A percentile compares a stretch with the other conserved stretches of the same genome.
These are phyloP conservation scores for Pyrus hybrid DNA, from an alignment of 331 rosid species.

Conservation along the genomic window DNA sequence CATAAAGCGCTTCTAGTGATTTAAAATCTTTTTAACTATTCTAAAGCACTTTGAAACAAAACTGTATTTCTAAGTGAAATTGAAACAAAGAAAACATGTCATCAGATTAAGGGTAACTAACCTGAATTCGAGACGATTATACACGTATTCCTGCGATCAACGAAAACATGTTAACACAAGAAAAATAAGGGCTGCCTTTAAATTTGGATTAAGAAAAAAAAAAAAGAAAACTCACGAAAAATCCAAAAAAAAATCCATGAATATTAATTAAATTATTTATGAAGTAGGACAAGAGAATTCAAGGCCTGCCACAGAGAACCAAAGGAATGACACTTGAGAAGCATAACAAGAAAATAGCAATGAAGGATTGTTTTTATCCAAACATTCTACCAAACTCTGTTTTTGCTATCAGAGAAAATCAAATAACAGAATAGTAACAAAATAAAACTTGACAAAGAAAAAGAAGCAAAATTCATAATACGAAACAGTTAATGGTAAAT, in stretches of 20 bases:
- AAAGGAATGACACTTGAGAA: neutral
- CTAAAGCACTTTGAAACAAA: no score
- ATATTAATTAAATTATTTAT: no score
- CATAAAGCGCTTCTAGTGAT: no score
- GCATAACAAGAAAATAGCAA: neutral
- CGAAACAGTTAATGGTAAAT: neutral
- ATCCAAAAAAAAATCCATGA: neutral
- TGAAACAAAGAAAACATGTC: no score
- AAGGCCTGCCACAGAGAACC: neutral
- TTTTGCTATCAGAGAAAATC: neutral
- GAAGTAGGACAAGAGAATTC: neutral
- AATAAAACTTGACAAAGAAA: neutral
- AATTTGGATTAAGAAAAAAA: neutral
- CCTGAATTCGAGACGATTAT: slow-evolving; percentile 58
- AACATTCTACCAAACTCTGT: neutral
- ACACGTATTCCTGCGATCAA: slow-evolving; percentile 47
- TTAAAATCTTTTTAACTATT: no score
- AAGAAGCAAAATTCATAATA: no score
- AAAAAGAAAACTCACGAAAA: neutral
- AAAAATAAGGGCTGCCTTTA: neutral
- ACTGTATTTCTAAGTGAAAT: no score
- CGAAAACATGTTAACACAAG: neutral
- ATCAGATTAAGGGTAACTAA: neutral
- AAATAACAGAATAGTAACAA: neutral
- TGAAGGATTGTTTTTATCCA: neutral